Evolutionary conservation across 108 stramenopile species (phyloP), one percentile per base, ranked within the genome.

Genomic region (Parmales sp.): DNA sequence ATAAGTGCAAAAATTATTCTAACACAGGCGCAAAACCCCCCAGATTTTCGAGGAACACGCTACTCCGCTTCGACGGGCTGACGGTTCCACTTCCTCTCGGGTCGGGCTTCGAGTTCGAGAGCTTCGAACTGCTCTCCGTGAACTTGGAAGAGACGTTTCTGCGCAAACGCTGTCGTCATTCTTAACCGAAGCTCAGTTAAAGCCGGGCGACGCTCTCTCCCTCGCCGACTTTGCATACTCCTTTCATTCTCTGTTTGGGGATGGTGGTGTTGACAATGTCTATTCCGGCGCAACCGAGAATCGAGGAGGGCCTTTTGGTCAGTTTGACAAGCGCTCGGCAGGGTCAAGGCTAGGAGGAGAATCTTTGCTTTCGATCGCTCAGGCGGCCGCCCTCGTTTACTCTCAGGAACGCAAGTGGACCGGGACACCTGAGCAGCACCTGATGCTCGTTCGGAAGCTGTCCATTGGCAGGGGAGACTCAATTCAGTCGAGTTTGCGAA

Each of bases 171-270:
- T 75, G 8, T 34, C 67, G 38, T 72, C 72, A 34, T 73, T 71
- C 71, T 69, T 71, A 13, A 65, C 65, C 1, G 71, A 69, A 20
- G 74, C 51, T 19, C 72, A 72, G 29, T 50, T 75, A 22, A 60
- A 36, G 16, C 65, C 72, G 3, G 51, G 31, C 16, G 74, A 75
- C 65, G 31, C 28, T 34, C 66, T 75, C 13, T 34, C 71, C 28
- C 69, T 75, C 0, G 72, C 72, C 20, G 74, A 75, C 50, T 75
- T 75, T 31, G 68, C 69, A 2, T 75, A 74, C 72, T 69, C 73
- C 22, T 75, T 51, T 19, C 74, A 73, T 20, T 16, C 72, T 5
- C 37, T 74, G 23, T 75, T 75, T 36, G 72, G 54, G 13, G 73
- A 69, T 5, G 19, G 67, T 18, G 67, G 45, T 16, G 73, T 66